Evolutionary conservation across 164 flowering plant species (phyloP).

Genomic region (Paratinospora sagittata): DNA sequence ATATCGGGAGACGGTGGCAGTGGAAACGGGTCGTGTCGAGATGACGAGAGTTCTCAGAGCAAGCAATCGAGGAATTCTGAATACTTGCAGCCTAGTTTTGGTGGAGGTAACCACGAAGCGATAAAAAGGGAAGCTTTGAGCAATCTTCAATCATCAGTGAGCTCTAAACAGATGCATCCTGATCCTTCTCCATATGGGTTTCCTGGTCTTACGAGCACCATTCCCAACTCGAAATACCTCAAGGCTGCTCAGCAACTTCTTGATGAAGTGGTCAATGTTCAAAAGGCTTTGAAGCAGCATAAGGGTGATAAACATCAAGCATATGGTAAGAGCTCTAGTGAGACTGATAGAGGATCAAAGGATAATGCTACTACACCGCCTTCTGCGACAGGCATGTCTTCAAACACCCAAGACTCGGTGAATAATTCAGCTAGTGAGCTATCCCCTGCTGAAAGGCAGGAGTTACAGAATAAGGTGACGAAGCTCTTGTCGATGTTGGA

Average conservation of each 20-base stretch:
- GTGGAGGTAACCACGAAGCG: conserved; percentile 24
- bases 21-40: conserved; percentile 29
- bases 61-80: conserved; percentile 28
- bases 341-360: conserved; percentile 31
- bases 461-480: conserved; percentile 61
- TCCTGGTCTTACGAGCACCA: conserved; percentile 25
- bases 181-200: conserved; percentile 27
- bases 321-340: conserved; percentile 28
- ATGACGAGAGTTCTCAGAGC: conserved; percentile 24
- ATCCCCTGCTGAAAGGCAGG: conserved; percentile 62
- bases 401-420: conserved; percentile 34
- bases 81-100: conserved; percentile 26
- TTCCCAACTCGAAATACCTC: conserved; percentile 56
- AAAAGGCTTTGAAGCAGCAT: conserved; percentile 44
- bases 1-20: conserved; percentile 31
- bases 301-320: conserved; percentile 31
- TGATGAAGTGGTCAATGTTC: conserved; percentile 75
- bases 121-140: conserved; percentile 27
- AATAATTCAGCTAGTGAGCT: conserved; percentile 35
- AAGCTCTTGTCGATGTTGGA: conserved; percentile 76
- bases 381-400: conserved; percentile 22
- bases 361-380: conserved; percentile 13
- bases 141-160: conserved; percentile 21
- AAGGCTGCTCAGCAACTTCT: conserved; percentile 73
- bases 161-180: conserved; percentile 23